Evolutionary conservation across 495 filamentous ascomycete species (phyloP).

Genomic region (Penicillium cinerascens): DNA sequence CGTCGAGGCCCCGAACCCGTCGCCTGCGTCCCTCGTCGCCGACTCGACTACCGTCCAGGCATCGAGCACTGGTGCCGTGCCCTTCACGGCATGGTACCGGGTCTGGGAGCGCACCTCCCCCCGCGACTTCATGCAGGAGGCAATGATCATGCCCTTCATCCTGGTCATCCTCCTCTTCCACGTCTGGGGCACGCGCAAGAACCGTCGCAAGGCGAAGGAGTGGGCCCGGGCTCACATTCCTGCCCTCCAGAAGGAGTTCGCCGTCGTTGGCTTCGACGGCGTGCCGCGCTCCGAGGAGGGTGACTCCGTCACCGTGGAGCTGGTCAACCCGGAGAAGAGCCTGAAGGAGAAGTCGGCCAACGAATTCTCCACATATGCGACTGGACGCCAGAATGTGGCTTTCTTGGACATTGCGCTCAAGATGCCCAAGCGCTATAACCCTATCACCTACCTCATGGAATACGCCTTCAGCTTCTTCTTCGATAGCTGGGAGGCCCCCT

Average conservation of each 20-base stretch:
- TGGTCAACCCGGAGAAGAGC: constrained; percentile 53
- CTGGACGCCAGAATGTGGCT: constrained; percentile 87
- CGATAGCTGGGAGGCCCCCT: constrained; percentile 63
- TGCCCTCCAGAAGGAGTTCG: constrained; percentile 74
- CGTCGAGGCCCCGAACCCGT: constrained; percentile 62
- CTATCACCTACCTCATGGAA: constrained; percentile 68
- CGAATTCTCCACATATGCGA: constrained; percentile 87
- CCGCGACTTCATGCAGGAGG: constrained; percentile 82
- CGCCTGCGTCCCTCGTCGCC: constrained; percentile 49
- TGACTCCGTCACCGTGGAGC: constrained; percentile 37
- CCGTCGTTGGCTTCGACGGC: constrained; percentile 75
- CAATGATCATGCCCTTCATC: constrained; percentile 73
- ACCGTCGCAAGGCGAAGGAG: constrained; percentile 71
- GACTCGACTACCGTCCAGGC: constrained; percentile 41
- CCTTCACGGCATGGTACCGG: constrained; percentile 95
- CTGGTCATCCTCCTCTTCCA: constrained; percentile 72
- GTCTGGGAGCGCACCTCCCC: constrained; percentile 83
- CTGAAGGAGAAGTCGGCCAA: constrained; percentile 79
- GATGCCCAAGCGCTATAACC: constrained; percentile 87
- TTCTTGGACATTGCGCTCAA: constrained; percentile 82
- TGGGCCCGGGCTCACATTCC: constrained; percentile 77
- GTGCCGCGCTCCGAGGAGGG: constrained; percentile 39
- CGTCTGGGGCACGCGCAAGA: constrained; percentile 75
- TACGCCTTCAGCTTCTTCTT: constrained; percentile 68
- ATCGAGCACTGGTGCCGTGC: constrained; percentile 45